phyloP scores from a whole-genome alignment of 192 early-diverging fungal species.

The Backusella tarrabulga region DNA sequence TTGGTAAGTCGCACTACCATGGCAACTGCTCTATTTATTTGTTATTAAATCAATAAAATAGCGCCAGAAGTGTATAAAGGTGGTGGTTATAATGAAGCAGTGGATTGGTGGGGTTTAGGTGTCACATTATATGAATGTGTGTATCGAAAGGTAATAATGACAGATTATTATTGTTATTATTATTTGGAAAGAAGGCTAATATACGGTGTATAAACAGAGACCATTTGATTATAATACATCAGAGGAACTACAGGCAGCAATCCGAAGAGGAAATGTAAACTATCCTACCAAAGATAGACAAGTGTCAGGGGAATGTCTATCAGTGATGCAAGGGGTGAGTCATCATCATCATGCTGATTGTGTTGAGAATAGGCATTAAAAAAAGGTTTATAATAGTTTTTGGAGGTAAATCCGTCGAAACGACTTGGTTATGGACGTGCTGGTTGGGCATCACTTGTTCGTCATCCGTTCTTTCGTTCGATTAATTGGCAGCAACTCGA shows the following conservation, averaged over 20 bases:
- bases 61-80: slow-evolving; percentile 73
- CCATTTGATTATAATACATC: slow-evolving; percentile 67
- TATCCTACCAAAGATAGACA: slow-evolving; percentile 52
- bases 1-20: slow-evolving; percentile 76
- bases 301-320: slow-evolving; percentile 62
- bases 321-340: slow-evolving; percentile 70
- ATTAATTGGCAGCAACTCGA: slow-evolving; percentile 49
- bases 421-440: slow-evolving; percentile 47
- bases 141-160: slow-evolving; percentile 59
- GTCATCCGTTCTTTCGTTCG: slow-evolving; percentile 55
- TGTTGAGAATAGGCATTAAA: background rate
- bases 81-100: slow-evolving; percentile 75
- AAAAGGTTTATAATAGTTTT: slow-evolving; percentile 39
- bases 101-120: slow-evolving; percentile 98
- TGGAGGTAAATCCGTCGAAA: slow-evolving; percentile 47
- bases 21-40: no score
- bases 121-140: slow-evolving; percentile 89
- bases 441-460: slow-evolving; percentile 42
- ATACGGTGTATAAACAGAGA: slow-evolving; percentile 29
- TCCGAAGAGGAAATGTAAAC: slow-evolving; percentile 62
- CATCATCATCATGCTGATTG: background rate
- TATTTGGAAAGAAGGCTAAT: no score
- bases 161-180: background rate
- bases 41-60: slow-evolving; percentile 3
- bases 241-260: slow-evolving; percentile 60